Conservation (phyloP, 164 flowering plant genomes). For the Dillenia suffruticosa region DNA sequence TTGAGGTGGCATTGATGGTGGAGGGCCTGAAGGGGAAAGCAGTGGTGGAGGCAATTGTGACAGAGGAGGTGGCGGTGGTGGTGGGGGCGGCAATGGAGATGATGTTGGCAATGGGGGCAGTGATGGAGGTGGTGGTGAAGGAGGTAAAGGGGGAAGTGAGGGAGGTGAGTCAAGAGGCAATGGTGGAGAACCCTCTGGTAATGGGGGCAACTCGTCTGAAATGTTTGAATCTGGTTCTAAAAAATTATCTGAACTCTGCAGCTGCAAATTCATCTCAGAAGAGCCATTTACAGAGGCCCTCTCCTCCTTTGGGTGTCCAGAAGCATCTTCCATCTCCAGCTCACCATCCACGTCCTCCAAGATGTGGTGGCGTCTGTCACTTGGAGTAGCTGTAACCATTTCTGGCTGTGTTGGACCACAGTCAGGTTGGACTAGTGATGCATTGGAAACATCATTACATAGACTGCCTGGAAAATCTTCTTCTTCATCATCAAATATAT, state of each 20-base stretch:
- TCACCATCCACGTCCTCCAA: conserved; percentile 87
- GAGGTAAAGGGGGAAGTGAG: conserved; percentile 56
- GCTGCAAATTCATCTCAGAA: conserved; percentile 21
- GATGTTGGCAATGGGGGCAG: conserved; percentile 29
- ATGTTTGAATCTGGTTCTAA: conserved; percentile 25
- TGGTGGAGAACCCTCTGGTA: conserved; percentile 69
- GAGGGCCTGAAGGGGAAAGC: conserved; percentile 25
- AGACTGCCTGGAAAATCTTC: conserved; percentile 42
- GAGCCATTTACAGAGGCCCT: conserved; percentile 16
- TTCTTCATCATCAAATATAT: conserved; percentile 74
- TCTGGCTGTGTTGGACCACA: conserved; percentile 32
- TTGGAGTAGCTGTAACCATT: conserved; percentile 38
- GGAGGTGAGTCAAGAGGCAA: conserved; percentile 64
- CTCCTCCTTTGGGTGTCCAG: conserved; percentile 56
- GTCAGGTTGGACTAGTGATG: conserved; percentile 24
- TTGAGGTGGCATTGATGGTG: conserved; percentile 26
- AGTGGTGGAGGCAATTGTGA: conserved; percentile 15
- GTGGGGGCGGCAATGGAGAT: conserved; percentile 40
- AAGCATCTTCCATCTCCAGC: conserved; percentile 95
- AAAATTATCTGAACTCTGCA: conserved; percentile 19
- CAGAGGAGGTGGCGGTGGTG: conserved; percentile 37
- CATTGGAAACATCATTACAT: conserved; percentile 30
- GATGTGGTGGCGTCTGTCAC: conserved; percentile 64
- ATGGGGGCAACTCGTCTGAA: conserved; percentile 38
- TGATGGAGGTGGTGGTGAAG: conserved; percentile 45